Conservation (phyloP, 768 basidiomycete genomes). For the Lepiota subincarnata region DNA sequence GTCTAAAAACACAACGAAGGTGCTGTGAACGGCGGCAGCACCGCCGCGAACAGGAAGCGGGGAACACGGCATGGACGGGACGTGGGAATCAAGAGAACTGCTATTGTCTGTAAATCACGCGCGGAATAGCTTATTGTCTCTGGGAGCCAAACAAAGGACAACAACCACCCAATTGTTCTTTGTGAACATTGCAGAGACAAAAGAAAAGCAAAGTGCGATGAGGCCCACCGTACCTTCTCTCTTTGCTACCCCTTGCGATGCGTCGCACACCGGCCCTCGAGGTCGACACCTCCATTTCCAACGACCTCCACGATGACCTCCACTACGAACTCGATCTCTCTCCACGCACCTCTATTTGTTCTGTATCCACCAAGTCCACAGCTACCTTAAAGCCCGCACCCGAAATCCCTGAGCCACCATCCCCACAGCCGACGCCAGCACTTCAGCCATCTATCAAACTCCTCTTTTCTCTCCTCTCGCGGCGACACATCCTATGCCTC, state of each 20-base stretch:
- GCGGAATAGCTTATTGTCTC: constrained; percentile 5
- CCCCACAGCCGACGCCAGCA: constrained; percentile 5
- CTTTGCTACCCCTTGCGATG: constrained; percentile 13
- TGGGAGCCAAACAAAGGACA: constrained; percentile 13
- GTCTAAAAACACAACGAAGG: no score
- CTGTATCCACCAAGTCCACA: constrained; percentile 4
- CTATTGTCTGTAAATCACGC: neutral
- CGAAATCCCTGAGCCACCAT: neutral
- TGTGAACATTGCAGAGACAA: constrained; percentile 9
- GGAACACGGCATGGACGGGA: neutral
- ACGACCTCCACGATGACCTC: constrained; percentile 12
- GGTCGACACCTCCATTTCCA: constrained; percentile 19
- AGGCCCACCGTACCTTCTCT: constrained; percentile 2
- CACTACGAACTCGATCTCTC: constrained; percentile 22
- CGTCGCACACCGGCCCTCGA: constrained; percentile 19
- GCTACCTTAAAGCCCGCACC: constrained; percentile 2
- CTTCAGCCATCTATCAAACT: constrained; percentile 47
- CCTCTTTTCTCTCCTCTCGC: constrained; percentile 63
- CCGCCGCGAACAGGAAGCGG: neutral
- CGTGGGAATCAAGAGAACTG: neutral
- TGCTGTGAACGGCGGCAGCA: neutral
- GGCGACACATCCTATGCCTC: constrained; percentile 50
- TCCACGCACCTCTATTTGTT: constrained; percentile 21
- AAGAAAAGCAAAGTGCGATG: constrained; percentile 6
- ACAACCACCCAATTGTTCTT: constrained; percentile 16